Conservation (phyloP, 306 rosid species). For the Boehmeria nivea region DNA sequence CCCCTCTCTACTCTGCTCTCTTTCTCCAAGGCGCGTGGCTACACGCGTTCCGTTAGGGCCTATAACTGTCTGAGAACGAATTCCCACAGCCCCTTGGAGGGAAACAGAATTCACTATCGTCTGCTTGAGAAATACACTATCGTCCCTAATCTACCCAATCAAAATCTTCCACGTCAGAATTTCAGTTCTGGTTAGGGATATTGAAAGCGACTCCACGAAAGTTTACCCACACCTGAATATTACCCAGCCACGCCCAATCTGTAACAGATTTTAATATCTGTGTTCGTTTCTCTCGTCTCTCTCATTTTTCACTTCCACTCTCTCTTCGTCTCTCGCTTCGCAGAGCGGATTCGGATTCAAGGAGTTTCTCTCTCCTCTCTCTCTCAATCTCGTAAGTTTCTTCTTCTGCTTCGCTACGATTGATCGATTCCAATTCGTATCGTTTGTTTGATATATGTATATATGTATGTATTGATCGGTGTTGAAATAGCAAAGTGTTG, state of each 20-base stretch:
- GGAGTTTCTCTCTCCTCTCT: not conserved
- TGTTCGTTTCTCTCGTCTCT: not conserved
- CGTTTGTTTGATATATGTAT: not conserved
- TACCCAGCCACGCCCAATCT: slow-evolving; percentile 9
- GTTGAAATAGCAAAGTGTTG: no score
- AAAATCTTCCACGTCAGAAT: slow-evolving; percentile 5
- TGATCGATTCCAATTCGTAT: not conserved
- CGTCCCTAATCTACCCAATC: not conserved
- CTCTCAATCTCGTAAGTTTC: not conserved
- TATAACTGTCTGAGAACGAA: slow-evolving; percentile 22
- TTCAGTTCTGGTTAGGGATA: not conserved
- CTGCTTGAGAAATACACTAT: not conserved
- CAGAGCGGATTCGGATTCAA: not conserved
- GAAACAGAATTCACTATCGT: slow-evolving; percentile 7
- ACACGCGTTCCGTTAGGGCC: slow-evolving; percentile 11
- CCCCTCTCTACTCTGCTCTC: not conserved
- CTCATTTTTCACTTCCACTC: not conserved
- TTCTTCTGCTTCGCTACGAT: not conserved
- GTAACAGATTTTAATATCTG: slow-evolving; percentile 2
- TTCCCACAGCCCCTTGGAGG: slow-evolving; percentile 13
- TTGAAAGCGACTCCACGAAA: not conserved
- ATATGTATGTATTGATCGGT: not conserved
- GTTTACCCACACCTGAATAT: not conserved
- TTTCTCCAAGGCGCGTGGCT: not conserved
- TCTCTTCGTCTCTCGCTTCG: not conserved